Conservation (phyloP, 2,329 filamentous ascomycete species). For the Colletotrichum liriopes region DNA sequence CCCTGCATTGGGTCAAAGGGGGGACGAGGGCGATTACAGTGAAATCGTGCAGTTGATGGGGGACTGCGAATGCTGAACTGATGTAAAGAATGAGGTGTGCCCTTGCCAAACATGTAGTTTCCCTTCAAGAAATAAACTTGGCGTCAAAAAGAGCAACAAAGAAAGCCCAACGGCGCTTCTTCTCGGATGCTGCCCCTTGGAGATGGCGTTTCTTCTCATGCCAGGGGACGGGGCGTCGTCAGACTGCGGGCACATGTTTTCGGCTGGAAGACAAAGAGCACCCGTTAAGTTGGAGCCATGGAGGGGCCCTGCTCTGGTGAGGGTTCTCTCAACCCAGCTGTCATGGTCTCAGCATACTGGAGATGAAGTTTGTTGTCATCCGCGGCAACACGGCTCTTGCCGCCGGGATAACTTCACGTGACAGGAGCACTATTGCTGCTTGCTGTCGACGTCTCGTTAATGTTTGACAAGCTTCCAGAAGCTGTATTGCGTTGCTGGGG, state of each 20-base stretch:
- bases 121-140: background rate
- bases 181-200: background rate
- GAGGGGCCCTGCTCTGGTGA: background rate
- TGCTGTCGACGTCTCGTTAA: background rate
- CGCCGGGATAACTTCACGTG: background rate
- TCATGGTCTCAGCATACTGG: background rate
- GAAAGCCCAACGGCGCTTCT: constrained; percentile 8
- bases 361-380: background rate
- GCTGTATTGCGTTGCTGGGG: background rate
- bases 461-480: background rate
- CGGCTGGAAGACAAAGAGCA: background rate
- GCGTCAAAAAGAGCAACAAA: background rate
- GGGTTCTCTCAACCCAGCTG: background rate
- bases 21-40: background rate
- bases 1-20: constrained; percentile 14
- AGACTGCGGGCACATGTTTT: background rate
- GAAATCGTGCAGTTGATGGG: background rate
- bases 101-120: background rate
- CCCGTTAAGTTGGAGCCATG: background rate
- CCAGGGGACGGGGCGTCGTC: background rate
- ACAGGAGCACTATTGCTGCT: background rate
- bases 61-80: background rate
- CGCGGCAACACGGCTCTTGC: constrained; percentile 3
- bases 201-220: constrained; percentile 1
- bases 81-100: background rate